Percentiles rank a stretch among this genome's conserved stretches.
Conservation (phyloP, 1,284 basidiomycete species). For the Xanthoconium separans region DNA sequence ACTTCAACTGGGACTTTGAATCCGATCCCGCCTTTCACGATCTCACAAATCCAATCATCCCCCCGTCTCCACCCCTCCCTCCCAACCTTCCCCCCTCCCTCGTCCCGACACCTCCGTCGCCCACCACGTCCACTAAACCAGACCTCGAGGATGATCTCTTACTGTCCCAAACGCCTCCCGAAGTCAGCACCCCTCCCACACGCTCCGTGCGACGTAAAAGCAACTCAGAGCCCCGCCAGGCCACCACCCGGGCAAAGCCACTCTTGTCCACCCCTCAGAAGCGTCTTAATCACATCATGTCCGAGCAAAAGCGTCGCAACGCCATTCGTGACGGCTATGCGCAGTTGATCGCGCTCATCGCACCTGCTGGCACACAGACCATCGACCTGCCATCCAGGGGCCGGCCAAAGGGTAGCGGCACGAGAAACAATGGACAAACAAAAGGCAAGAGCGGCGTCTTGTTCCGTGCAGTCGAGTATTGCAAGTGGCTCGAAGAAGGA, state of each 20-base stretch:
- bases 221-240: conserved; percentile 20
- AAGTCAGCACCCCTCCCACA: conserved; percentile 9
- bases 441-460: conserved; percentile 83
- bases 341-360: conserved; percentile 73
- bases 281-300: conserved; percentile 91
- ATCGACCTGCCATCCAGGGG: conserved; percentile 76
- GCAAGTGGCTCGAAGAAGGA: conserved; percentile 73
- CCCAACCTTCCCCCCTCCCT: conserved; percentile 4
- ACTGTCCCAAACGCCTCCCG: conserved; percentile 5
- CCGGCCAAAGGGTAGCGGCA: conserved; percentile 76
- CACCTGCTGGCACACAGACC: conserved; percentile 64
- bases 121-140: conserved; percentile 15
- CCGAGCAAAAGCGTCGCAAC: conserved; percentile 87
- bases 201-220: conserved; percentile 23
- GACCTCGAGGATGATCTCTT: conserved; percentile 10
- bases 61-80: conserved; percentile 6
- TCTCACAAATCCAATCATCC: conserved; percentile 4
- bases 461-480: conserved; percentile 78
- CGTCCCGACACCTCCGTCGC: conserved; percentile 16
- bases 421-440: conserved; percentile 58
- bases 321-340: conserved; percentile 89
- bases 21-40: conserved; percentile 25
- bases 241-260: conserved; percentile 44
- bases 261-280: conserved; percentile 84
- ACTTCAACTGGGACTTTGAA: conserved; percentile 66